These are phyloP conservation scores for Typha latifolia DNA, from an alignment of 176 grass and related monocot genomes.

Conservation along the genomic window DNA sequence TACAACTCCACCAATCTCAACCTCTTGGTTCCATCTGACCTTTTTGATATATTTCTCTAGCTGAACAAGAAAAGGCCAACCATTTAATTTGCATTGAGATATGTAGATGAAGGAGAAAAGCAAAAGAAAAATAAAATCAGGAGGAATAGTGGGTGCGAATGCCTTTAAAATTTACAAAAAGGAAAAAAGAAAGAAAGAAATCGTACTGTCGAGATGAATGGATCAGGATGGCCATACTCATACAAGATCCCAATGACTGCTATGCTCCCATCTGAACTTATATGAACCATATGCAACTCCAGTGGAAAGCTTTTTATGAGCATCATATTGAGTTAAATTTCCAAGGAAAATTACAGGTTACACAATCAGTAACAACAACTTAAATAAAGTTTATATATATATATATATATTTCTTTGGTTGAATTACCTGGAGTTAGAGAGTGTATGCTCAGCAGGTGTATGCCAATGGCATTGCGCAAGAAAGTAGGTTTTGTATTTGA, in stretches of 20 bases:
- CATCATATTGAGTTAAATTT: no score
- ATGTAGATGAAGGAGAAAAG: no score
- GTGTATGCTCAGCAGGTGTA: conserved; percentile 8
- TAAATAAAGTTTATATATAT: not conserved
- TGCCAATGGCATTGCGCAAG: conserved; percentile 20
- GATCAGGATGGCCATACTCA: not conserved
- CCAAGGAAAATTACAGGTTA: not conserved
- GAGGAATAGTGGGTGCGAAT: no score
- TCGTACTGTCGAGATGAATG: not conserved
- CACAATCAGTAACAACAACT: not conserved
- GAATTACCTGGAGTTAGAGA: conserved; percentile 3
- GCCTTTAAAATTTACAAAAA: no score
- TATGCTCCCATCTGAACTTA: not conserved
- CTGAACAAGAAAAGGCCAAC: not conserved
- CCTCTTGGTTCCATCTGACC: not conserved
- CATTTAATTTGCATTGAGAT: not conserved
- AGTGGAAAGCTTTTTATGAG: conserved; percentile 1
- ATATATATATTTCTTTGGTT: no score
- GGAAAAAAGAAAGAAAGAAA: no score
- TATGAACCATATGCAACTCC: conserved; percentile 16
- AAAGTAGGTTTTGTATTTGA: not conserved
- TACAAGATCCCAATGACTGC: conserved; percentile 2
- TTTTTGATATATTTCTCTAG: not conserved
- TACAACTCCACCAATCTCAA: not conserved
- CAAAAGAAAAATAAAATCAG: no score